These are phyloP conservation scores for Gracilariopsis chorda DNA, from an alignment of 23 red algal species.

Conservation along the genomic window DNA sequence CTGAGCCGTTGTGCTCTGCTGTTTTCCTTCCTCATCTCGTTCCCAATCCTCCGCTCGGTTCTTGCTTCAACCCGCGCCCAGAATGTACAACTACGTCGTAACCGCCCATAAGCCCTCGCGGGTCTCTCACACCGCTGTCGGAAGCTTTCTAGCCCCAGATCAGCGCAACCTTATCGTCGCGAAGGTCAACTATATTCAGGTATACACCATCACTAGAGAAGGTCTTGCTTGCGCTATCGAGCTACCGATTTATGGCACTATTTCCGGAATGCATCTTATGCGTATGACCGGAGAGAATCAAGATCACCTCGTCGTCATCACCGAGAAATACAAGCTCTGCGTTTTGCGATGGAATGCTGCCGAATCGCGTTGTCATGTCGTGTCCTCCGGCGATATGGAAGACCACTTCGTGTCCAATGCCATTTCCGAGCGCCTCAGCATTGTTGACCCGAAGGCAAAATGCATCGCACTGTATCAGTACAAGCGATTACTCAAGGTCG, in stretches of 20 bases:
- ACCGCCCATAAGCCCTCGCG: conserved; percentile 87
- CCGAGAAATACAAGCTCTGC: conserved; percentile 81
- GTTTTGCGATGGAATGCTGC: conserved; percentile 76
- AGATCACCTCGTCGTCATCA: conserved; percentile 85
- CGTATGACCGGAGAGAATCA: conserved; percentile 32
- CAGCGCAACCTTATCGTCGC: conserved; percentile 72
- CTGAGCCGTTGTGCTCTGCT: no score
- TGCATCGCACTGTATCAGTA: conserved; percentile 87
- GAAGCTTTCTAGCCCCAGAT: conserved; percentile 77
- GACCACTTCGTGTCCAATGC: conserved; percentile 61
- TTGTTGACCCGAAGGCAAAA: conserved; percentile 73
- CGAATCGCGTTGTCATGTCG: conserved; percentile 58
- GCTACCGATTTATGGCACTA: conserved; percentile 82
- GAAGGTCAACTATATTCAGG: conserved; percentile 77
- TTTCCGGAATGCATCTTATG: conserved; percentile 71
- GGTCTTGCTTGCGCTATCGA: conserved; percentile 70
- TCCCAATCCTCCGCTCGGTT: no score
- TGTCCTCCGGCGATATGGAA: conserved; percentile 71
- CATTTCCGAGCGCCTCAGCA: conserved; percentile 53
- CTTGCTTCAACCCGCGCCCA: neutral
- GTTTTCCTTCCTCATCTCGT: no score
- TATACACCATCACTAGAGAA: conserved; percentile 72
- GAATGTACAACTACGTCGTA: conserved; percentile 93
- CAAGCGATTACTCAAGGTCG: conserved; percentile 80
- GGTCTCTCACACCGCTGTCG: conserved; percentile 80